Evolutionary conservation across 2,329 filamentous ascomycete species (phyloP).

Genomic region (Berkeleyomyces rouxiae): DNA sequence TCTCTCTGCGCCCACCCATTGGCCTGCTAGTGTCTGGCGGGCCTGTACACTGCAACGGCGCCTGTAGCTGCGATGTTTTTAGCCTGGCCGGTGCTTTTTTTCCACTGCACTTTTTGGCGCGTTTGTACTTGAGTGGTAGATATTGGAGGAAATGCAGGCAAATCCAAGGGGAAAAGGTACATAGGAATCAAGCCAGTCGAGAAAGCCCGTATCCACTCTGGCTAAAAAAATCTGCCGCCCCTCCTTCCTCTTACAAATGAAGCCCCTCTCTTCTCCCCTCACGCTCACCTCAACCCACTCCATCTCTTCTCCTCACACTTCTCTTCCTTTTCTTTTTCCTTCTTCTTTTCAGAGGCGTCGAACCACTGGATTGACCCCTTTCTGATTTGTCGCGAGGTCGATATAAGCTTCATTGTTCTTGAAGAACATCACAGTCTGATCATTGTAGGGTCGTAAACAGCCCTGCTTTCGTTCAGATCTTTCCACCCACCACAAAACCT

Average conservation of each 20-base stretch:
- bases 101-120: neutral
- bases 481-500: slow-evolving; percentile 18
- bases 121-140: neutral
- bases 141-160: neutral
- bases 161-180: neutral
- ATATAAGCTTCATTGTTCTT: slow-evolving; percentile 7
- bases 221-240: slow-evolving; percentile 12
- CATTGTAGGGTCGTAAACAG: slow-evolving; percentile 22
- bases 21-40: neutral
- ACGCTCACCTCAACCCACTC: slow-evolving; percentile 2
- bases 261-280: slow-evolving; percentile 9
- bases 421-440: slow-evolving; percentile 7
- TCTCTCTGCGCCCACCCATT: neutral
- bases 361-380: slow-evolving; percentile 13
- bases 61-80: neutral
- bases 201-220: neutral
- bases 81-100: neutral
- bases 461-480: slow-evolving; percentile 26
- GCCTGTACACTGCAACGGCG: neutral
- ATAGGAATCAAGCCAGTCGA: neutral
- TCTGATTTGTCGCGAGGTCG: slow-evolving; percentile 7
- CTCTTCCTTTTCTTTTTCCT: slow-evolving; percentile 9
- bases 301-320: slow-evolving; percentile 3
- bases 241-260: slow-evolving; percentile 12
- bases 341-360: slow-evolving; percentile 12